Evolutionary conservation across 2,329 filamentous ascomycete genomes (phyloP).

Genomic region (Arthroderma sp.): DNA sequence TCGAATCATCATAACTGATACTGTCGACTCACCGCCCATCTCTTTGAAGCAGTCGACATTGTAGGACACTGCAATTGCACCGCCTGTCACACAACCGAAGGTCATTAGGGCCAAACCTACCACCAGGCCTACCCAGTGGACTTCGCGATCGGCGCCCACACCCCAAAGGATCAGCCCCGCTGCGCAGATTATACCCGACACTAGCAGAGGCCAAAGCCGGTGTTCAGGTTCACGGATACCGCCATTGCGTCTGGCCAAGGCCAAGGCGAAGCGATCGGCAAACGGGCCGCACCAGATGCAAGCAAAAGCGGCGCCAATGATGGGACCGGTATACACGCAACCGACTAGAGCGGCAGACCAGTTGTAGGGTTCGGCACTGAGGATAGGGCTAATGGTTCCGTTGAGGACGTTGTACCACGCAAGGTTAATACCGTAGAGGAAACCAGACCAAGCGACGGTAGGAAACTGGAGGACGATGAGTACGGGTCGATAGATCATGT

Average conservation of each 20-base stretch:
- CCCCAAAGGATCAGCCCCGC: conserved; percentile 19
- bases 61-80: conserved; percentile 34
- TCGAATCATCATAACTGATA: conserved; percentile 37
- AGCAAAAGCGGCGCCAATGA: too few species aligned
- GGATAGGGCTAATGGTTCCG: neutral
- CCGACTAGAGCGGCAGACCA: too few species aligned
- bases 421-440: conserved; percentile 17
- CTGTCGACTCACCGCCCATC: conserved; percentile 36
- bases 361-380: neutral
- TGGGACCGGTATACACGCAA: too few species aligned
- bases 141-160: conserved; percentile 34
- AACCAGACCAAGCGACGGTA: conserved; percentile 15
- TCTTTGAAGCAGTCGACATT: conserved; percentile 38
- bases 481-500: conserved; percentile 15
- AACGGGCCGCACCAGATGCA: neutral
- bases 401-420: neutral
- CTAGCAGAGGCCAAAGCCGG: conserved; percentile 22
- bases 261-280: neutral
- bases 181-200: conserved; percentile 7
- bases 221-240: conserved; percentile 34
- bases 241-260: conserved; percentile 15
- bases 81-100: conserved; percentile 30
- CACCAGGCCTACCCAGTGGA: conserved; percentile 40
- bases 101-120: conserved; percentile 38
- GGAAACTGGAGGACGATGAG: conserved; percentile 19